Percentiles rank a stretch among this genome's conserved stretches.
These are phyloP conservation scores for Neurospora tetrasperma DNA, from an alignment of 495 filamentous ascomycete genomes.

Conservation along the genomic window DNA sequence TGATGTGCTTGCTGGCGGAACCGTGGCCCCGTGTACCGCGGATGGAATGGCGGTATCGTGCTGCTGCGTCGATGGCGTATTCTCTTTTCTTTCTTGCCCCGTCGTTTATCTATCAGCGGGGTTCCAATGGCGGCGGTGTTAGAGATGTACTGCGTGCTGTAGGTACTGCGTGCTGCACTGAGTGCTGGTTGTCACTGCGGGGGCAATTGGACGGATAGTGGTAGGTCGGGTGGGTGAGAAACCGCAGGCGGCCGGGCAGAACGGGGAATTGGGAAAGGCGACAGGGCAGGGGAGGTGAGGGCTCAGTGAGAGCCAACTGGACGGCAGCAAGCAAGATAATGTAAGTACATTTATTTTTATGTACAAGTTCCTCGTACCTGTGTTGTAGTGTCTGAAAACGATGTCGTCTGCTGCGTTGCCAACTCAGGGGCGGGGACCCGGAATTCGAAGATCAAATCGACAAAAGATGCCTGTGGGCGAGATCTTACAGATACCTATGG, in stretches of 20 bases:
- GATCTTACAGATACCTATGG: neutral
- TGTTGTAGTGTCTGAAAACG: neutral
- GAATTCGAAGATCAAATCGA: neutral
- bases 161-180: neutral
- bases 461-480: neutral
- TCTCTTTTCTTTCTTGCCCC: constrained; percentile 7
- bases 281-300: neutral
- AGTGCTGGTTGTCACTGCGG: constrained; percentile 9
- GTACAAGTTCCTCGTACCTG: neutral
- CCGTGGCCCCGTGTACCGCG: constrained; percentile 16
- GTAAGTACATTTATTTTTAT: neutral
- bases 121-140: constrained; percentile 8
- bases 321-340: neutral
- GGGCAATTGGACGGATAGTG: constrained; percentile 10
- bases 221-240: constrained; percentile 13
- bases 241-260: constrained; percentile 7
- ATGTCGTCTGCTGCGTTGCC: neutral
- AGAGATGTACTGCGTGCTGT: constrained; percentile 3
- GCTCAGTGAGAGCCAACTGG: neutral
- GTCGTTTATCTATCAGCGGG: constrained; percentile 29
- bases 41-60: constrained; percentile 4
- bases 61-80: constrained; percentile 16
- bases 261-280: neutral
- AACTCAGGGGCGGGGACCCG: neutral
- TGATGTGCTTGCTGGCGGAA: constrained; percentile 10